phyloP scores from a whole-genome alignment of 192 early-diverging fungal species.

The Ambispora gerdemannii region DNA sequence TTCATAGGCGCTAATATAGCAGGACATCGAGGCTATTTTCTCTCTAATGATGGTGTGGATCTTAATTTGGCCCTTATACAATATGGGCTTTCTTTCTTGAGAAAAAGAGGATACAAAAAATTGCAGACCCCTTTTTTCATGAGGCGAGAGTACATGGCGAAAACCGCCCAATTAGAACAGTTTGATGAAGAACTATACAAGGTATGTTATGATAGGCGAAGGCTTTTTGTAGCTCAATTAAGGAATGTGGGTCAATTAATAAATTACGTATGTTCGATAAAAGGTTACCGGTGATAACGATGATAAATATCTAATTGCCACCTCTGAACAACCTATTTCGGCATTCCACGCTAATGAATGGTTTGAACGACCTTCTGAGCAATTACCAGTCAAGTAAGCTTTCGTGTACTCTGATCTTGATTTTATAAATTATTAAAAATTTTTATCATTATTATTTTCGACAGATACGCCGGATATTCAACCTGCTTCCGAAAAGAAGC shows the following conservation, averaged over 20 bases:
- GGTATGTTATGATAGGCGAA: too few species aligned
- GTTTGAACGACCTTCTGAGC: constrained; percentile 88
- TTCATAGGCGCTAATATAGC: constrained; percentile 71
- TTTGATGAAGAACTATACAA: constrained; percentile 99
- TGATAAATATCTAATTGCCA: constrained; percentile 98
- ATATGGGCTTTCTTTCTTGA: constrained; percentile 93
- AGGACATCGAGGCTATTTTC: constrained; percentile 98
- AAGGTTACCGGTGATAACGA: constrained; percentile 70
- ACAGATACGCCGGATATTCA: constrained; percentile 87
- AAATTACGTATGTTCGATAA: too few species aligned
- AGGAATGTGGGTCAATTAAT: too few species aligned
- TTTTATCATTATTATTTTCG: constrained; percentile 14
- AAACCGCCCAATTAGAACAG: constrained; percentile 96
- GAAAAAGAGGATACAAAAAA: constrained; percentile 79
- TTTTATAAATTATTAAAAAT: neutral
- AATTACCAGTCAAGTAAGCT: constrained; percentile 78
- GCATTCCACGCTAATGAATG: constrained; percentile 95
- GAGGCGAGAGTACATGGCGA: constrained; percentile 94
- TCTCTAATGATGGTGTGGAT: constrained; percentile 92
- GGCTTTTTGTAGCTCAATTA: too few species aligned
- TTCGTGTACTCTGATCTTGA: neutral
- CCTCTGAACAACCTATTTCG: constrained; percentile 97
- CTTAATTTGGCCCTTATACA: constrained; percentile 95
- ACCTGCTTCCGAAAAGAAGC: constrained; percentile 99
- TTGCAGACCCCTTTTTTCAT: constrained; percentile 98